Conservation (phyloP, 2,329 filamentous ascomycete species). For the Phoma sp. region DNA sequence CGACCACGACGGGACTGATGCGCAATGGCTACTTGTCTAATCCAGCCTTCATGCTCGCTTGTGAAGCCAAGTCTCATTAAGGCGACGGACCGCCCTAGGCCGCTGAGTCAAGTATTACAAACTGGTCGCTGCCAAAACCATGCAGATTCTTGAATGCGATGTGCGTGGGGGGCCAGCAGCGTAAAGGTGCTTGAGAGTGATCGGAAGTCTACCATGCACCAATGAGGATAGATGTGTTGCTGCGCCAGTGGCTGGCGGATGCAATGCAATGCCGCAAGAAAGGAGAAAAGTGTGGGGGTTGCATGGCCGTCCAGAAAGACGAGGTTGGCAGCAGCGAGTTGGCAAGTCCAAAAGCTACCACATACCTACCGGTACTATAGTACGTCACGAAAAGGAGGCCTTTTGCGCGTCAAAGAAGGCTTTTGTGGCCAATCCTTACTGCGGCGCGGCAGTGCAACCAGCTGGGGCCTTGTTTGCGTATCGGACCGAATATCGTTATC, state of each 20-base stretch:
- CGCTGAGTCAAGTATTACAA: conserved; percentile 9
- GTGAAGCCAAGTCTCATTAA: conserved; percentile 8
- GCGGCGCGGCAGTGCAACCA: conserved; percentile 33
- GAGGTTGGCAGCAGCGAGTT: conserved; percentile 3
- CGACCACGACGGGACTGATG: background rate
- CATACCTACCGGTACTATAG: background rate
- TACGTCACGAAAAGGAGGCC: conserved; percentile 32
- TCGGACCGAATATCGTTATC: conserved; percentile 44
- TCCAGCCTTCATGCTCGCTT: conserved; percentile 12
- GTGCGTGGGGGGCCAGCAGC: background rate
- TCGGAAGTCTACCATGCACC: conserved; percentile 15
- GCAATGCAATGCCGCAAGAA: conserved; percentile 4
- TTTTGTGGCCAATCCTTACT: conserved; percentile 26
- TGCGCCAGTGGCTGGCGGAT: conserved; percentile 11
- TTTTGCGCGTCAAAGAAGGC: conserved; percentile 15
- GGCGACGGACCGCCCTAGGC: background rate
- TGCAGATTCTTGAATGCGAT: conserved; percentile 13
- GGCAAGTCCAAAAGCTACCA: conserved; percentile 18
- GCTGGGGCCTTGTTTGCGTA: conserved; percentile 27
- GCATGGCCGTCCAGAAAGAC: conserved; percentile 1
- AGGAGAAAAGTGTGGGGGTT: conserved; percentile 6
- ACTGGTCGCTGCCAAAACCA: background rate
- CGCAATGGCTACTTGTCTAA: conserved; percentile 2
- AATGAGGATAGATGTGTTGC: conserved; percentile 25
- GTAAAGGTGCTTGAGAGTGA: conserved; percentile 4